Conservation (phyloP, 75 land plant genomes). For the Picea glauca region DNA sequence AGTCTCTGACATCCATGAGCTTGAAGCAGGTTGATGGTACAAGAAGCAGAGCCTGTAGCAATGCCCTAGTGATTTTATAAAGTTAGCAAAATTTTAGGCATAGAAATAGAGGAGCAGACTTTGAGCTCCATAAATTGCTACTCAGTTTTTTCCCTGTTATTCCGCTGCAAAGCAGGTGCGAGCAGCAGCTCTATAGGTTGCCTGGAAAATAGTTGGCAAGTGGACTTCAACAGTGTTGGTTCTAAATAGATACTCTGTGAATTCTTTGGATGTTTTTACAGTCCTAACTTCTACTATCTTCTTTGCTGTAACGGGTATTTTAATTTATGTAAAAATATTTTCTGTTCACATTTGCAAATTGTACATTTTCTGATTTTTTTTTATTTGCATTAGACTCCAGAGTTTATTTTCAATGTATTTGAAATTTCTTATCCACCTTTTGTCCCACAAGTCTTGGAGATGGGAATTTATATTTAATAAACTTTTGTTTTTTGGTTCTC, state of each 20-base stretch:
- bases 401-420: background rate
- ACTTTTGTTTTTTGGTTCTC: background rate
- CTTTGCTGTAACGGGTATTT: background rate
- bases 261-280: background rate
- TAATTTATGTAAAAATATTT: background rate
- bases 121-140: no score
- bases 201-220: no score
- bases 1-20: no score
- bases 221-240: no score
- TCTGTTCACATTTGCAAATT: conserved; percentile 2
- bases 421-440: background rate
- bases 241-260: background rate
- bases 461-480: background rate
- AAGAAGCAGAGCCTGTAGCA: no score
- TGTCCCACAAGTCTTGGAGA: background rate
- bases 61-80: no score
- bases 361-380: conserved; percentile 1
- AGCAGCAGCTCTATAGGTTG: no score
- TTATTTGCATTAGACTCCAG: background rate
- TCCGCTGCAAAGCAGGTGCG: no score
- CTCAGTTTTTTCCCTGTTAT: no score
- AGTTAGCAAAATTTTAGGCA: no score
- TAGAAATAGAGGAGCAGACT: no score
- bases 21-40: no score
- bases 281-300: background rate